Base-by-base conservation (phyloP, 2,329 filamentous ascomycete species). In the Penicillium griseofulvum region DNA sequence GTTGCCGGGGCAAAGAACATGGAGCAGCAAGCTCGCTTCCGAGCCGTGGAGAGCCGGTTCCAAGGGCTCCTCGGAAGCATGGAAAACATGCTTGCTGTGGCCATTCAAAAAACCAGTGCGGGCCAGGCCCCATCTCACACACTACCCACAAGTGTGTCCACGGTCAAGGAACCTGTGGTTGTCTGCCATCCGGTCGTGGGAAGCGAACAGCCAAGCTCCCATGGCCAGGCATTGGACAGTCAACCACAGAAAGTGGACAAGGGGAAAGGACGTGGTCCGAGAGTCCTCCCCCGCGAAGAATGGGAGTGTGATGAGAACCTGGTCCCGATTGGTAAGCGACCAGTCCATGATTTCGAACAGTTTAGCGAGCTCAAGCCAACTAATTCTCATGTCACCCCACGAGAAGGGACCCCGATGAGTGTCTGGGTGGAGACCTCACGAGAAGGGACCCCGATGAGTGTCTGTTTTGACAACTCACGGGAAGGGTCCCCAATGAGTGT, bases 1-100 rank as follows among this genome's bases (percentile, higher is more conserved):
- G n/a, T 49, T 0, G 5, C 26, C 1, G 22, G 8, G 0, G 2
- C 12, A 0, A n/a, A 37, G 2, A 49, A 8, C 14, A 4, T 8
- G 8, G n/a, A 16, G 1, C 24, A n/a, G 0, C 24, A 28, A 3
- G 1, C 16, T 3, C 46, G 46, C 24, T 9, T 49, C 8, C 5
- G 4, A 0, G 24, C 22, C 12, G 34, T 24, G 2, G 34, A 49
- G 17, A n/a, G 7, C n/a, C 26, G 36, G 1, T 0, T 49, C 0
- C 19, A 29, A 8, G 26, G n/a, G 9, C 46, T 49, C n/a, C 2
- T 39, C 0, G 12, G 9, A 0, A 37, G 4, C 3, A 2, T 33
- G n/a, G 34, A 17, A 1, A 19, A 4, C 0, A 38, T 48, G 45
- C 34, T 16, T 14, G 22, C 22, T 3, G 5, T 12, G 9, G 8